These are phyloP conservation scores for Theobroma grandiflorum DNA, from an alignment of 441 rosid species.

Conservation along the genomic window DNA sequence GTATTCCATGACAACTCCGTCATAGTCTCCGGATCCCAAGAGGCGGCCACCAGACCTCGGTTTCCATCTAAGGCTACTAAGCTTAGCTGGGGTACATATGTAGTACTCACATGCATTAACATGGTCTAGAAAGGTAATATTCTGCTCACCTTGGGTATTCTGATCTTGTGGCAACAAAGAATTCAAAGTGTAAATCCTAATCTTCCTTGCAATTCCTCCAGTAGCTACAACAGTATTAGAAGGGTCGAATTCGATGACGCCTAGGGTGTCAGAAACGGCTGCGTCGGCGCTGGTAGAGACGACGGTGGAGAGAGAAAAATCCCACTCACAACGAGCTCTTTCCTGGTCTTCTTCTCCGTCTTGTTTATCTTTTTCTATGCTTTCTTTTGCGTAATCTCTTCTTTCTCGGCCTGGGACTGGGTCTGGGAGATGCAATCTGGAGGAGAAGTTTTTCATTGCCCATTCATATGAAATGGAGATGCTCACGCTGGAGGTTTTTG, in stretches of 20 bases:
- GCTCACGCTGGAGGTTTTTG: constrained; percentile 29
- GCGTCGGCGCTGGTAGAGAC: constrained; percentile 49
- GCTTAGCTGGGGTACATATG: constrained; percentile 88
- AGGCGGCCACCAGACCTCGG: constrained; percentile 64
- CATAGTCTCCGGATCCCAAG: constrained; percentile 88
- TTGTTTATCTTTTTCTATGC: constrained; percentile 28
- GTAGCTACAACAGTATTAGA: constrained; percentile 65
- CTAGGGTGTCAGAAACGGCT: constrained; percentile 65
- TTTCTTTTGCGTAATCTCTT: not conserved
- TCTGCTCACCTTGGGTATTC: not conserved
- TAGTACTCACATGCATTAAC: constrained; percentile 54
- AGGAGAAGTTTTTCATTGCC: constrained; percentile 37
- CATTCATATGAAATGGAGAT: constrained; percentile 39
- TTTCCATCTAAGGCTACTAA: constrained; percentile 79
- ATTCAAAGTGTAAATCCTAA: constrained; percentile 59
- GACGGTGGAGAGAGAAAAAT: constrained; percentile 56
- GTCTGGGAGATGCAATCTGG: constrained; percentile 4
- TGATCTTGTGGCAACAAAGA: constrained; percentile 41
- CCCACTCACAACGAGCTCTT: constrained; percentile 67
- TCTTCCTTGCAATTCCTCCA: constrained; percentile 88
- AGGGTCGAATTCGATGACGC: constrained; percentile 79
- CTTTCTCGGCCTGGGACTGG: constrained; percentile 1
- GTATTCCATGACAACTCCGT: constrained; percentile 92
- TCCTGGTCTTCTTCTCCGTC: constrained; percentile 28
- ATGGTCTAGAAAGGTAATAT: constrained; percentile 47